These are phyloP conservation scores for Penicillium silybi DNA, from an alignment of 495 filamentous ascomycete genomes.

Conservation along the genomic window DNA sequence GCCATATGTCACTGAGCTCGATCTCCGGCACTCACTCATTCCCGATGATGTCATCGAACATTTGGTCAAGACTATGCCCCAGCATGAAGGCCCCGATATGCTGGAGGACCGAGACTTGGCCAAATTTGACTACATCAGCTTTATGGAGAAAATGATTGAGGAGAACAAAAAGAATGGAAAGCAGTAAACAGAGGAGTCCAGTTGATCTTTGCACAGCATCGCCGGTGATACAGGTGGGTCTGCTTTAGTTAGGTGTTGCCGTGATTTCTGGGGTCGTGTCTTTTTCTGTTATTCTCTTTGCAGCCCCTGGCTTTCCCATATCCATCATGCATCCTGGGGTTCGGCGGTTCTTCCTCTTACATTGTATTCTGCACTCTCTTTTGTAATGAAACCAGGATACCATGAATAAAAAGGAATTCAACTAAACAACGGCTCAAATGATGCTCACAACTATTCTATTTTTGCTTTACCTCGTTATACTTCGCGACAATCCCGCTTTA, in stretches of 20 bases:
- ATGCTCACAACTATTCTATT: neutral
- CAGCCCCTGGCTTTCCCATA: slow-evolving; percentile 14
- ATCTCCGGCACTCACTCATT: slow-evolving; percentile 88
- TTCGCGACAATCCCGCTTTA: too few relatives aligned
- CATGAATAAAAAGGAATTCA: slow-evolving; percentile 2
- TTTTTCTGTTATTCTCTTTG: slow-evolving; percentile 14
- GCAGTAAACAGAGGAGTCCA: slow-evolving; percentile 16
- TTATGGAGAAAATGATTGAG: slow-evolving; percentile 76
- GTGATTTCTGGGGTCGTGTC: slow-evolving; percentile 3
- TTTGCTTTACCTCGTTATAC: too few relatives aligned
- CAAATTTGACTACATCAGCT: slow-evolving; percentile 89
- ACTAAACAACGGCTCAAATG: neutral
- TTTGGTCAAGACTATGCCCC: slow-evolving; percentile 79
- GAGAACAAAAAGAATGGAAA: slow-evolving; percentile 30
- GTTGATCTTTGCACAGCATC: slow-evolving; percentile 27
- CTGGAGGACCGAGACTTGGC: slow-evolving; percentile 69
- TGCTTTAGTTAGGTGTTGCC: slow-evolving; percentile 22
- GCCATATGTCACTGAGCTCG: slow-evolving; percentile 97
- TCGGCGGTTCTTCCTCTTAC: slow-evolving; percentile 21
- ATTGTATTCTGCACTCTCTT: slow-evolving; percentile 16
- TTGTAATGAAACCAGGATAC: slow-evolving; percentile 23
- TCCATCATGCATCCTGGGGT: slow-evolving; percentile 32
- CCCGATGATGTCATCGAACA: slow-evolving; percentile 95
- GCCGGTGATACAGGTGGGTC: slow-evolving; percentile 20
- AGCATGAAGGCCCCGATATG: slow-evolving; percentile 72